Evolutionary conservation across 139 green algal genomes (phyloP).

Genomic region (Picocystis salinarum): DNA sequence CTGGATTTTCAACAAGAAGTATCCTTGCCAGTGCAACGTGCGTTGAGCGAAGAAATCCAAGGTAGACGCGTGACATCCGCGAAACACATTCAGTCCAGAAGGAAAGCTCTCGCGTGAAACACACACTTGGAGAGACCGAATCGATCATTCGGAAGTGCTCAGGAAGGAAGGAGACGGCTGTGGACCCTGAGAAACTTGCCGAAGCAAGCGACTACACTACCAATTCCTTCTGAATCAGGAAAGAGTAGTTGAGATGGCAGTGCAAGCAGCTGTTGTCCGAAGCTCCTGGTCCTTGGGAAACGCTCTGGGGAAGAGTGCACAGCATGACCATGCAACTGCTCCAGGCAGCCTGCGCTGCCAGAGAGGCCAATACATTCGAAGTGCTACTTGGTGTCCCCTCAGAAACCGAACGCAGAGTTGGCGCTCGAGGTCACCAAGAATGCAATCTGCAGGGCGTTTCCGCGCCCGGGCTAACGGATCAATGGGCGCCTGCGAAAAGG

Average conservation of each 20-base stretch:
- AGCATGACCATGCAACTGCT: background rate
- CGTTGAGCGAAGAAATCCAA: conserved; percentile 1
- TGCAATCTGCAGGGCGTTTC: background rate
- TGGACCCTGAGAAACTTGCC: no score
- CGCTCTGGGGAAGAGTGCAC: no score
- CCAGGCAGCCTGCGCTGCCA: background rate
- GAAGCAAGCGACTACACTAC: no score
- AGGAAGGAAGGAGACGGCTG: background rate
- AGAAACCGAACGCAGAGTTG: background rate
- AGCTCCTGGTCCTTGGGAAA: no score
- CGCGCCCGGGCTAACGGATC: background rate
- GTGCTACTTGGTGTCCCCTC: background rate
- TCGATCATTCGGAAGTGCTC: background rate
- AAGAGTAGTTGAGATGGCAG: no score
- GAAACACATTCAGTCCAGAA: background rate
- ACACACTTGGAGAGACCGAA: background rate
- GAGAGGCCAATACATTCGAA: background rate
- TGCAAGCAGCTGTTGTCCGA: no score
- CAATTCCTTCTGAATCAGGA: no score
- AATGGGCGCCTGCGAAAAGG: background rate
- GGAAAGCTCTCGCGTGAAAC: background rate
- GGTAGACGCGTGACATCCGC: background rate
- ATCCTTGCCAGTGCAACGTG: conserved; percentile 17
- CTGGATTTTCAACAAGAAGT: conserved; percentile 68
- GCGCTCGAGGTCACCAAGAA: background rate